phyloP scores from a whole-genome alignment of 148 eudicot genomes.

The Fallopia convolvulus region DNA sequence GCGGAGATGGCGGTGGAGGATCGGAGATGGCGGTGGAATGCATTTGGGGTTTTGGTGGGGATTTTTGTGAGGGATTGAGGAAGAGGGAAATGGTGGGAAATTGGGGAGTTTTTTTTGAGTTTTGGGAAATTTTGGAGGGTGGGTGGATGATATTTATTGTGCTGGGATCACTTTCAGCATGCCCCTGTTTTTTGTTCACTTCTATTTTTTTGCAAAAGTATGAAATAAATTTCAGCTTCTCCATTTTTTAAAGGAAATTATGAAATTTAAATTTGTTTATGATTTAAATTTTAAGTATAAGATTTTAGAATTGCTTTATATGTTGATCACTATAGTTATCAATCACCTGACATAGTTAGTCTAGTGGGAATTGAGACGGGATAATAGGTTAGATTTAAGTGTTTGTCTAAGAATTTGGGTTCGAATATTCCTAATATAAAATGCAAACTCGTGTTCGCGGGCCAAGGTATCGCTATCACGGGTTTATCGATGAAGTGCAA shows the following conservation, averaged over 20 bases:
- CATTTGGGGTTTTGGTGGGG: neutral
- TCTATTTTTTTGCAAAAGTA: neutral
- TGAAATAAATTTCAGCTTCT: neutral
- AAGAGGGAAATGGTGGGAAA: neutral
- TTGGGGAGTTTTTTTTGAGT: neutral
- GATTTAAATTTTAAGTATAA: too few species aligned
- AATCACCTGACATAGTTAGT: too few species aligned
- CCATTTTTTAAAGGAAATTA: neutral
- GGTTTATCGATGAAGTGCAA: too few species aligned
- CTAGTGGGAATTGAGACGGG: too few species aligned
- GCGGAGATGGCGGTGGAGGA: neutral
- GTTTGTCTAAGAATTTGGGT: too few species aligned
- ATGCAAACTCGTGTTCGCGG: too few species aligned
- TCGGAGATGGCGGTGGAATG: neutral
- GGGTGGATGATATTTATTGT: slow-evolving; percentile 3
- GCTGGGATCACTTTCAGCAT: neutral
- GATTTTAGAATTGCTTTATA: too few species aligned
- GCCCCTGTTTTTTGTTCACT: neutral
- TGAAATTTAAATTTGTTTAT: too few species aligned
- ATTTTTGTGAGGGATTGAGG: neutral
- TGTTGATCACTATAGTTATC: too few species aligned
- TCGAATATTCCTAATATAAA: too few species aligned
- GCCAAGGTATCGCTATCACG: too few species aligned
- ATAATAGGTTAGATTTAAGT: too few species aligned
- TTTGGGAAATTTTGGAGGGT: neutral